phyloP scores from a whole-genome alignment of 208 protist genomes.

The Crithidia brevicula region DNA sequence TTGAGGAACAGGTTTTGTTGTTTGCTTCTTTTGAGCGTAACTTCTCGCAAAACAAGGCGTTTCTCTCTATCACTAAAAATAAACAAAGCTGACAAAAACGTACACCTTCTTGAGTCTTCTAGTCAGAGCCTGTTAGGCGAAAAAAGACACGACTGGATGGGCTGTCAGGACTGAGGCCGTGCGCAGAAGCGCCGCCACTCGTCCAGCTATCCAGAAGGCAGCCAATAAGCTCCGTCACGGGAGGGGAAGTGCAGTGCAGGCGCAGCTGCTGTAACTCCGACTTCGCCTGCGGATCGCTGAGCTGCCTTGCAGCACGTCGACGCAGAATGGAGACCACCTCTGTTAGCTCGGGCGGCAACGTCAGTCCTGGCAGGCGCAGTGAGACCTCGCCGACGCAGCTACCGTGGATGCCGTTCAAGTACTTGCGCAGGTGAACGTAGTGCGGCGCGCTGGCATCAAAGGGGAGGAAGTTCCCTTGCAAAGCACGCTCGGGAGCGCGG shows the following conservation, averaged over 20 bases:
- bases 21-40: no score
- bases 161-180: conserved; percentile 8
- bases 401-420: conserved; percentile 49
- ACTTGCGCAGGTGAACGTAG: conserved; percentile 67
- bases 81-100: neutral
- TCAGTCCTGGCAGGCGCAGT: conserved; percentile 60
- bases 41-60: no score
- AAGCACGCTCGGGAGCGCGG: conserved; percentile 53
- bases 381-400: conserved; percentile 51
- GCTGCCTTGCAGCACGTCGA: conserved; percentile 10
- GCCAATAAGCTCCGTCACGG: conserved; percentile 57
- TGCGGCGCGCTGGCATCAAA: conserved; percentile 64
- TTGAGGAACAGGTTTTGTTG: no score
- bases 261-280: conserved; percentile 47
- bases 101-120: neutral
- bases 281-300: conserved; percentile 45
- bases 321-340: conserved; percentile 48
- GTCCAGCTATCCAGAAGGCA: conserved; percentile 45
- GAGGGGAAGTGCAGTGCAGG: conserved; percentile 39
- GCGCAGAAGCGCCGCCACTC: neutral
- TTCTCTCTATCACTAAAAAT: no score
- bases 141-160: conserved; percentile 62
- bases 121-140: conserved; percentile 69
- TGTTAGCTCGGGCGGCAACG: conserved; percentile 48
- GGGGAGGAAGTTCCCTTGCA: conserved; percentile 51